These are phyloP conservation scores for Leccinum subtestaceum DNA, from an alignment of 768 basidiomycete genomes.

Conservation along the genomic window DNA sequence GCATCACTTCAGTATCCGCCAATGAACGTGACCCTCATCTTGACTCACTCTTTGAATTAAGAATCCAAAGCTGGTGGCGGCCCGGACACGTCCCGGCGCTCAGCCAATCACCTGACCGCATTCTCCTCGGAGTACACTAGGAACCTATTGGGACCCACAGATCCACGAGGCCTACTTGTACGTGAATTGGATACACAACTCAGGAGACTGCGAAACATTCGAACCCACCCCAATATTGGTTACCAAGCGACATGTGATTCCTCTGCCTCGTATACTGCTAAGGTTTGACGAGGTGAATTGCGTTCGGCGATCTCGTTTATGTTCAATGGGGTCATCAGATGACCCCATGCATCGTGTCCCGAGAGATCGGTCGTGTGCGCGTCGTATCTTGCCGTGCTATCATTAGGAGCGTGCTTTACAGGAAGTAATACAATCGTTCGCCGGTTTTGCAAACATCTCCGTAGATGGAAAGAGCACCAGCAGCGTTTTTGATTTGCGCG, in stretches of 20 bases:
- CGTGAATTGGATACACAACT: background rate
- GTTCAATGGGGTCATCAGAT: background rate
- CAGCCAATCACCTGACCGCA: background rate
- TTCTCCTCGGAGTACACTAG: conserved; percentile 9
- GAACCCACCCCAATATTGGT: background rate
- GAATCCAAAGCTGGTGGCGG: background rate
- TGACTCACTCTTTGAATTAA: background rate
- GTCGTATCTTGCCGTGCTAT: background rate
- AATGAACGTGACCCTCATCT: background rate
- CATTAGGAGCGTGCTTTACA: background rate
- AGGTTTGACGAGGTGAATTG: conserved; percentile 9
- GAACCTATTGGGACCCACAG: background rate
- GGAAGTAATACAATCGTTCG: background rate
- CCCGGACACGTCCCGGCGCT: background rate
- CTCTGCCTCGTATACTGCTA: background rate
- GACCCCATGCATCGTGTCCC: background rate
- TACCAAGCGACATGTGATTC: background rate
- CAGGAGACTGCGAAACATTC: background rate
- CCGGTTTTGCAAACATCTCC: background rate
- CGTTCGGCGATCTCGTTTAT: background rate
- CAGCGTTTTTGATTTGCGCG: background rate
- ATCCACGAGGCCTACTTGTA: background rate
- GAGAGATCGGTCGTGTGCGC: background rate
- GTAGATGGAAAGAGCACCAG: background rate
- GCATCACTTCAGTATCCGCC: background rate